phyloP scores from a whole-genome alignment of 345 rosid species.

The Heritiera fomes region DNA sequence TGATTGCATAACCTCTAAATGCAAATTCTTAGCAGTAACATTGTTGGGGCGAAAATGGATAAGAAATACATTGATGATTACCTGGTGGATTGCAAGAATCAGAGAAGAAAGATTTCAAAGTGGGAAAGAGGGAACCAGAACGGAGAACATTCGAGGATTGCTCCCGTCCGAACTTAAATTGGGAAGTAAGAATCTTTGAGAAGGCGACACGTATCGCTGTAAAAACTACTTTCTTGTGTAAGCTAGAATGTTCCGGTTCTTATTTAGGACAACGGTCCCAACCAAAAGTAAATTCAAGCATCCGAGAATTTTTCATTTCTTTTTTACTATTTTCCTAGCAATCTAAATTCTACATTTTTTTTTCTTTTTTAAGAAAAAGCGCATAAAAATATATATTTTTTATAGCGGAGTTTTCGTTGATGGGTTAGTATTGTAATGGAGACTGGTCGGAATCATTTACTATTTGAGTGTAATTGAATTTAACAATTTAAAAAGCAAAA shows the following conservation, averaged over 20 bases:
- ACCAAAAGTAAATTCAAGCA: neutral
- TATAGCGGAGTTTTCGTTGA: too few relatives aligned
- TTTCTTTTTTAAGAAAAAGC: too few relatives aligned
- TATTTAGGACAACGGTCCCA: neutral
- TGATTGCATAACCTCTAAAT: neutral
- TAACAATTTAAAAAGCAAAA: too few relatives aligned
- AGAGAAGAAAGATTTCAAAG: neutral
- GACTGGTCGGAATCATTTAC: too few relatives aligned
- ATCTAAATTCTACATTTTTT: too few relatives aligned
- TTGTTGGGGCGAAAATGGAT: neutral
- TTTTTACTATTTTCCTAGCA: neutral
- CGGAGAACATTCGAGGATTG: too few relatives aligned
- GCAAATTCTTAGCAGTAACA: neutral
- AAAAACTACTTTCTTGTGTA: neutral
- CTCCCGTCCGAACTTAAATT: neutral
- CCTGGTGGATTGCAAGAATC: conserved; percentile 8
- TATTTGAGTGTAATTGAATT: too few relatives aligned
- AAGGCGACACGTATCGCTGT: conserved; percentile 25
- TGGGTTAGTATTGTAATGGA: too few relatives aligned
- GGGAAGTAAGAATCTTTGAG: neutral
- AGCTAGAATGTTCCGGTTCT: conserved; percentile 33
- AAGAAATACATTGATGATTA: neutral
- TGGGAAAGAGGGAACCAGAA: conserved; percentile 1
- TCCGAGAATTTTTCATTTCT: neutral
- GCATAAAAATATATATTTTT: too few relatives aligned